Conservation (phyloP, 129 eudicot species). For the Pittosporum tobira region DNA sequence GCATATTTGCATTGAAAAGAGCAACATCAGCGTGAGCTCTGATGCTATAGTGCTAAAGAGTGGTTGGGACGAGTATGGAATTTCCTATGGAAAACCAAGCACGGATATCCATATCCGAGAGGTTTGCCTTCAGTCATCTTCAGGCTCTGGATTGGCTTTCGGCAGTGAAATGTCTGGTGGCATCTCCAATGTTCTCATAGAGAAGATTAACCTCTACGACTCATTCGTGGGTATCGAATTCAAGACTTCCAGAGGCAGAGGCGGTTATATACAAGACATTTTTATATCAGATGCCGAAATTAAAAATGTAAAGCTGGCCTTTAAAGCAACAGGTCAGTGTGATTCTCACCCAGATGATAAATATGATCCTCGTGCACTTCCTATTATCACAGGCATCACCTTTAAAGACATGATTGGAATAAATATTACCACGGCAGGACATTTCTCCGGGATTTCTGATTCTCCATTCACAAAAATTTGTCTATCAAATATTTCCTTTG, state of each 20-base stretch:
- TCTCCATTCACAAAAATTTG: constrained; percentile 63
- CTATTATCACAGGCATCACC: constrained; percentile 37
- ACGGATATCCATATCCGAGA: constrained; percentile 41
- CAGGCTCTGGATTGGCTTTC: constrained; percentile 57
- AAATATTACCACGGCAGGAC: constrained; percentile 45
- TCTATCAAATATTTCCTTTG: constrained; percentile 39
- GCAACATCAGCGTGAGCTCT: constrained; percentile 62
- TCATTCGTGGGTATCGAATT: constrained; percentile 49
- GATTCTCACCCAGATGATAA: constrained; percentile 56
- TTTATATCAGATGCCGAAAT: constrained; percentile 27
- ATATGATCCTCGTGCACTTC: constrained; percentile 54
- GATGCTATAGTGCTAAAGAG: constrained; percentile 72
- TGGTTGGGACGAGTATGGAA: too few relatives aligned
- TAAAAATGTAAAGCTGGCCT: constrained; percentile 34
- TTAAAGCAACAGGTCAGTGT: constrained; percentile 42
- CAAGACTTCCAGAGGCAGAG: constrained; percentile 61
- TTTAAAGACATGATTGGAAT: constrained; percentile 39
- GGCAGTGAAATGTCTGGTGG: too few relatives aligned
- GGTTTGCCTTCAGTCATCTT: constrained; percentile 42
- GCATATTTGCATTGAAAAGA: constrained; percentile 61
- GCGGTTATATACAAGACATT: constrained; percentile 50
- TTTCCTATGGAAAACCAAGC: constrained; percentile 44
- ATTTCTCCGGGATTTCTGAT: constrained; percentile 43
- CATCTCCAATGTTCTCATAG: too few relatives aligned
- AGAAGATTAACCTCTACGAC: constrained; percentile 37